Evolutionary conservation across 2,329 filamentous ascomycete genomes (phyloP).

Genomic region (Exophiala xenobiotica): DNA sequence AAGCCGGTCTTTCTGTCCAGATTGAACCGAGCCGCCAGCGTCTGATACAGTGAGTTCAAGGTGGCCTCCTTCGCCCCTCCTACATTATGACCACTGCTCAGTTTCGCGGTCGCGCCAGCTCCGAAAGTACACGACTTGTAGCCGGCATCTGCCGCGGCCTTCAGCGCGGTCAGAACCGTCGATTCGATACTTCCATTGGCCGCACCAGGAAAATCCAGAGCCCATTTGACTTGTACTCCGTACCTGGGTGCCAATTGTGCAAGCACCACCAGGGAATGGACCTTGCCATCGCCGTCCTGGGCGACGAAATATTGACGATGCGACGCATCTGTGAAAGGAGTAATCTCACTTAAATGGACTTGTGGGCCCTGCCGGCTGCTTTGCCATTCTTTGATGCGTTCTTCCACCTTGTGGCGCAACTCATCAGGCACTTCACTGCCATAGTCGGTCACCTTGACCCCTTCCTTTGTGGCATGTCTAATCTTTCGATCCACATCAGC

Average conservation of each 20-base stretch:
- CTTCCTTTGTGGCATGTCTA: conserved; percentile 70
- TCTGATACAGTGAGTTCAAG: conserved; percentile 69
- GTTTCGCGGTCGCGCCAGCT: conserved; percentile 66
- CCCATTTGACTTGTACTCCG: conserved; percentile 84
- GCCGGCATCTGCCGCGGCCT: conserved; percentile 52
- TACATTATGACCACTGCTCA: conserved; percentile 71
- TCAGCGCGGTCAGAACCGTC: conserved; percentile 64
- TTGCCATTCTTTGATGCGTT: conserved; percentile 71
- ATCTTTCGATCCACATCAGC: conserved; percentile 62
- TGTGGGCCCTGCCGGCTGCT: conserved; percentile 69
- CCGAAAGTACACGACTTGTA: conserved; percentile 71
- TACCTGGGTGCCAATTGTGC: conserved; percentile 72
- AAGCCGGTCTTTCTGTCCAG: conserved; percentile 76
- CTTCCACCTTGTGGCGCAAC: conserved; percentile 62
- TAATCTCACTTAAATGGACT: conserved; percentile 79
- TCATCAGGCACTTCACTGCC: conserved; percentile 59
- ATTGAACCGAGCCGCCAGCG: conserved; percentile 68
- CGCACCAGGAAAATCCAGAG: conserved; percentile 75
- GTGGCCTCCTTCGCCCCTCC: conserved; percentile 71
- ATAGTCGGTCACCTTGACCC: conserved; percentile 70
- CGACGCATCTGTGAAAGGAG: conserved; percentile 72
- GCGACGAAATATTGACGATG: conserved; percentile 77
- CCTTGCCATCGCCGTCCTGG: conserved; percentile 63
- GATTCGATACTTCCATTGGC: conserved; percentile 76
- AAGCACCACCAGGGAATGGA: conserved; percentile 68